Conservation (phyloP, 768 basidiomycete genomes). For the Strobilomyces echinocephalus region DNA sequence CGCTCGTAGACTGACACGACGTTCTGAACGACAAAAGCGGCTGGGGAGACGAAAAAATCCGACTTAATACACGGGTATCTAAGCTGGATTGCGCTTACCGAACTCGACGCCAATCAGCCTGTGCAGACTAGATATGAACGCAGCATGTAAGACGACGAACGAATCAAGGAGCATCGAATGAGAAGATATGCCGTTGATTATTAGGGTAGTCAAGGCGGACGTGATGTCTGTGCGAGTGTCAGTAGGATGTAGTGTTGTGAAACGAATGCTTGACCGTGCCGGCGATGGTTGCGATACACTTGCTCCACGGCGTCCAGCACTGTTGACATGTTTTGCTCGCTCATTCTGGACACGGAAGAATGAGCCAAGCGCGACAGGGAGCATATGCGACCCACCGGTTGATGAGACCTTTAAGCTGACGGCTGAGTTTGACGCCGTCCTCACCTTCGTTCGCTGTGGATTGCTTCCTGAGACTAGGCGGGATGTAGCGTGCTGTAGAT, state of each 20-base stretch:
- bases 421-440: conserved; percentile 52
- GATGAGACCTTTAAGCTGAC: conserved; percentile 80
- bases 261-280: conserved; percentile 56
- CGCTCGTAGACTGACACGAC: conserved; percentile 63
- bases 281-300: conserved; percentile 67
- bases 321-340: conserved; percentile 79
- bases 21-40: conserved; percentile 78
- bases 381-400: conserved; percentile 55
- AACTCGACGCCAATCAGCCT: conserved; percentile 84
- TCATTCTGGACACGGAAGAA: conserved; percentile 53
- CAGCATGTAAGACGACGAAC: conserved; percentile 84
- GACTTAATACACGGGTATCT: background rate
- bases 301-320: conserved; percentile 73
- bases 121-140: conserved; percentile 76
- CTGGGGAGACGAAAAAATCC: conserved; percentile 34
- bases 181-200: conserved; percentile 74
- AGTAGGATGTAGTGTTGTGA: conserved; percentile 3
- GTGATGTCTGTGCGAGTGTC: conserved; percentile 62
- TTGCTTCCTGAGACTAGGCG: conserved; percentile 68
- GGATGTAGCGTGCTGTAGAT: conserved; percentile 58
- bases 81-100: conserved; percentile 47
- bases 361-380: background rate
- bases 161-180: conserved; percentile 82
- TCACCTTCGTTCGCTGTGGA: conserved; percentile 37
- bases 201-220: conserved; percentile 65